phyloP scores from a whole-genome alignment of 1,284 basidiomycete species.

The Apiotrichum laibachii region DNA sequence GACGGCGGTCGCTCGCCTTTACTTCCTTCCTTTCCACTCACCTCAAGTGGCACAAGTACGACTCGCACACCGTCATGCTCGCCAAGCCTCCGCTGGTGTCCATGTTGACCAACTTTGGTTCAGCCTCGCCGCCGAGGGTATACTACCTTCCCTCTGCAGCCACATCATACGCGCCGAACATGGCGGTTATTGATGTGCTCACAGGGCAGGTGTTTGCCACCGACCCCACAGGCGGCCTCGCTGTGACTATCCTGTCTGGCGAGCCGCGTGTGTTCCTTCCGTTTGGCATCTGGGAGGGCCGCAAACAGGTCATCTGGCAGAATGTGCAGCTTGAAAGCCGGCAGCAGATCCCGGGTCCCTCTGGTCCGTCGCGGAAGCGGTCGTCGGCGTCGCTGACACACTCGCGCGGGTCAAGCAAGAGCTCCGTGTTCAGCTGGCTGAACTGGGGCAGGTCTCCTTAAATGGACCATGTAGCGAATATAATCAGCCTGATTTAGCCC shows the following conservation, averaged over 20 bases:
- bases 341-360: not conserved
- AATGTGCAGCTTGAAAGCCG: not conserved
- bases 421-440: conserved; percentile 21
- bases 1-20: conserved; percentile 58
- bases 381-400: conserved; percentile 2
- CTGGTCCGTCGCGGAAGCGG: not conserved
- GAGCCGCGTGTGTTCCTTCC: conserved; percentile 46
- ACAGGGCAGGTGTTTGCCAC: conserved; percentile 57
- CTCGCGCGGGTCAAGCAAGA: conserved; percentile 13
- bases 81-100: conserved; percentile 66
- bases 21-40: conserved; percentile 59
- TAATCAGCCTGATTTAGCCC: too few species aligned
- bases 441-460: conserved; percentile 10
- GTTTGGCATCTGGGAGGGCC: conserved; percentile 22
- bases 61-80: conserved; percentile 57
- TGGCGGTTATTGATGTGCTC: conserved; percentile 63
- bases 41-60: conserved; percentile 52
- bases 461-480: too few species aligned
- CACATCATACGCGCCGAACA: conserved; percentile 54
- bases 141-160: conserved; percentile 30
- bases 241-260: conserved; percentile 36
- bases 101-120: conserved; percentile 65
- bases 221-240: conserved; percentile 53
- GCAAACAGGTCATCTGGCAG: conserved; percentile 17
- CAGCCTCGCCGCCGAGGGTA: conserved; percentile 43